A percentile compares a stretch with the other conserved stretches of the same genome.
Conservation (phyloP, 2,329 filamentous ascomycete species). For the Venturia asperata region DNA sequence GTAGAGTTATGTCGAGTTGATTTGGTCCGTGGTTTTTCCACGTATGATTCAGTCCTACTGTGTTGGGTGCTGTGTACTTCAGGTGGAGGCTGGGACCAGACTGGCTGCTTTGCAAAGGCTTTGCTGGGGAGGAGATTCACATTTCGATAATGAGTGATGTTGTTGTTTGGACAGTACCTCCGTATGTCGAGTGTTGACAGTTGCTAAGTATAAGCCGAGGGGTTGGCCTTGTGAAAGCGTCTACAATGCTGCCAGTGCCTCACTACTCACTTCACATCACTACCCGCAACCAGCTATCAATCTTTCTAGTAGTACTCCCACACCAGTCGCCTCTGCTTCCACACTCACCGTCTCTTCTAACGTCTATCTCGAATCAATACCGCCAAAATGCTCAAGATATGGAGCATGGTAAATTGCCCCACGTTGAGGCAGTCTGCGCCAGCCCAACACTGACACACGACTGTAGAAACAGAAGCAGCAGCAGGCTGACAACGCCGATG, state of each 20-base stretch:
- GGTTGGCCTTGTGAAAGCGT: too few relatives aligned
- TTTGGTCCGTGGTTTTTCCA: neutral
- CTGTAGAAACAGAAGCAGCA: slow-evolving; percentile 78
- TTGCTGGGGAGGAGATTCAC: neutral
- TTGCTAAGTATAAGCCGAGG: too few relatives aligned
- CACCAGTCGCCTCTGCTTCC: neutral
- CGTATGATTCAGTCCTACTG: neutral
- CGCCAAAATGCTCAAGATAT: slow-evolving; percentile 20
- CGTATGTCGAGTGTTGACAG: neutral
- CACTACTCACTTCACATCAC: neutral
- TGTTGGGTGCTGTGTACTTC: too few relatives aligned
- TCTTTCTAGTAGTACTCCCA: neutral
- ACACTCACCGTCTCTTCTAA: neutral
- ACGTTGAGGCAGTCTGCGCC: neutral
- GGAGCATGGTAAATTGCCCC: slow-evolving; percentile 17
- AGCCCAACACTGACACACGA: neutral
- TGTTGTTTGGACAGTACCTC: too few relatives aligned
- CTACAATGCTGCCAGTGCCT: too few relatives aligned
- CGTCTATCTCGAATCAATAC: neutral
- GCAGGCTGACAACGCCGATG: slow-evolving; percentile 84
- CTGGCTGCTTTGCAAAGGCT: too few relatives aligned
- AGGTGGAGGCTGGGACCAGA: too few relatives aligned
- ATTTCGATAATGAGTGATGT: too few relatives aligned
- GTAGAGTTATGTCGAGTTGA: neutral
- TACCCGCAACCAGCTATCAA: neutral